phyloP scores from a whole-genome alignment of 2,329 filamentous ascomycete species.

The Mollisia scopiformis region DNA sequence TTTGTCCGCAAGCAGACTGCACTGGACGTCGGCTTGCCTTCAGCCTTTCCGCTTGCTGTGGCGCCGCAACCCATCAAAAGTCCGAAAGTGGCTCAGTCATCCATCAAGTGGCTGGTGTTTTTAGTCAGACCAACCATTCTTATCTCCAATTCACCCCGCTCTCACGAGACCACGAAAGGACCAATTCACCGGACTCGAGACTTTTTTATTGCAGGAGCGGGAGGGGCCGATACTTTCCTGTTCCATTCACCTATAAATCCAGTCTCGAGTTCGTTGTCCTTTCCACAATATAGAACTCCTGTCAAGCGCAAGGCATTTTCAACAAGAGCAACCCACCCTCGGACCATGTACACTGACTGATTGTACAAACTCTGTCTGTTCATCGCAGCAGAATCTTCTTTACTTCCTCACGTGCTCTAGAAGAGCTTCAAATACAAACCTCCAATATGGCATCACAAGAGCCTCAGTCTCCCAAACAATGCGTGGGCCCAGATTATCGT shows the following conservation, averaged over 20 bases:
- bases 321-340: neutral
- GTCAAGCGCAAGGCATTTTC: neutral
- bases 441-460: slow-evolving; percentile 29
- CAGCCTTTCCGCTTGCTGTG: slow-evolving; percentile 5
- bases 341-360: slow-evolving; percentile 2
- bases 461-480: slow-evolving; percentile 56
- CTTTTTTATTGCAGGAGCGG: neutral
- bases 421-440: neutral
- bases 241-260: neutral
- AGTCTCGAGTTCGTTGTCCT: neutral
- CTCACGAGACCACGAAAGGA: slow-evolving; percentile 6
- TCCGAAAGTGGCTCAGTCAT: neutral
- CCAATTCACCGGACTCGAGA: neutral
- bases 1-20: neutral
- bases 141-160: slow-evolving; percentile 10
- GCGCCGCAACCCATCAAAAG: neutral
- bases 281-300: neutral
- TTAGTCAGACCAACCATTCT: slow-evolving; percentile 10
- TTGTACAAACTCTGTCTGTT: neutral
- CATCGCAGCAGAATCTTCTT: neutral
- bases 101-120: slow-evolving; percentile 2
- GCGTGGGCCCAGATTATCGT: slow-evolving; percentile 80
- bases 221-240: neutral
- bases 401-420: neutral
- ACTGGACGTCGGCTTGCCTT: neutral